phyloP scores from a whole-genome alignment of 2,329 filamentous ascomycete species.

The Helicocarpus griseus region DNA sequence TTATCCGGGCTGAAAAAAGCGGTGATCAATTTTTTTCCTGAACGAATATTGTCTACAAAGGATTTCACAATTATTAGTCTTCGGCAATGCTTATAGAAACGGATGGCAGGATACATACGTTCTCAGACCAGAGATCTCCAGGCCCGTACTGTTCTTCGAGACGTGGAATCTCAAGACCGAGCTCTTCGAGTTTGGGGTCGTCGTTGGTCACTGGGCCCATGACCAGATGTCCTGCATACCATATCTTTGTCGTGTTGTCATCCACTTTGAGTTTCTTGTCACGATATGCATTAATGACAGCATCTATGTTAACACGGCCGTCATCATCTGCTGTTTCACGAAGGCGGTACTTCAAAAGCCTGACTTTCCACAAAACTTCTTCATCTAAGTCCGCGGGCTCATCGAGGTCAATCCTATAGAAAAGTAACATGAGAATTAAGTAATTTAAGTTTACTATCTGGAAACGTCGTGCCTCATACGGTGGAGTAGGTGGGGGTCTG shows the following conservation, averaged over 20 bases:
- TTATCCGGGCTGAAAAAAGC: neutral
- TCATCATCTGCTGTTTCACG: too few species aligned
- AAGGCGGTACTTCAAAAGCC: too few species aligned
- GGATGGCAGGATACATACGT: neutral
- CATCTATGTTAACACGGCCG: constrained; percentile 2
- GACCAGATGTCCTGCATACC: neutral
- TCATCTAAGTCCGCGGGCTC: too few species aligned
- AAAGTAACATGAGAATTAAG: too few species aligned
- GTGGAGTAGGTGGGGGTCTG: too few species aligned
- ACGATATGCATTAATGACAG: neutral
- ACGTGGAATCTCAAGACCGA: neutral
- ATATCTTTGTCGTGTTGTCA: neutral
- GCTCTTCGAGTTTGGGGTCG: neutral
- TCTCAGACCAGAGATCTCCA: neutral
- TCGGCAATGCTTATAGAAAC: neutral
- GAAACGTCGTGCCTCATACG: too few species aligned
- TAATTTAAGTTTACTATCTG: too few species aligned
- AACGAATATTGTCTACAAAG: neutral
- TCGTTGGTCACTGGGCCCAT: neutral
- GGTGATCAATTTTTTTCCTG: neutral
- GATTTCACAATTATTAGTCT: neutral
- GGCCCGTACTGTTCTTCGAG: neutral
- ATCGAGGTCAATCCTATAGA: too few species aligned
- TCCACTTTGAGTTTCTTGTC: neutral
- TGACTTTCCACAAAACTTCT: too few species aligned